phyloP scores from a whole-genome alignment of 257 asterid species.

The Anisodus tanguticus region DNA sequence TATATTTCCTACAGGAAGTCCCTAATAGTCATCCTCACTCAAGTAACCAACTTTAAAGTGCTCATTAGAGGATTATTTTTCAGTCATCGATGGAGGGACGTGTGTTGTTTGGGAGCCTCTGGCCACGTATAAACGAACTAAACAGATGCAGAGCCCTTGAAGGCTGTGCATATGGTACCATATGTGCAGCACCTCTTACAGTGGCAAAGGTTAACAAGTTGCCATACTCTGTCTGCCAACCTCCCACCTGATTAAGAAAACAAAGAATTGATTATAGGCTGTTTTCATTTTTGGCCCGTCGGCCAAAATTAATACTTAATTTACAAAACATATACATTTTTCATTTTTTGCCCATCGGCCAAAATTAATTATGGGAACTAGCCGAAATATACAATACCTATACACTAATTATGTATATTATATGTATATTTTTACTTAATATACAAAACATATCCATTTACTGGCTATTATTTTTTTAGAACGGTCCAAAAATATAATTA shows the following conservation, averaged over 20 bases:
- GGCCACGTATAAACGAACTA: slow-evolving; percentile 68
- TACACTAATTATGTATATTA: too few relatives aligned
- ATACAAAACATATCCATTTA: too few relatives aligned
- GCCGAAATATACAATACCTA: neutral
- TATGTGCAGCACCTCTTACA: slow-evolving; percentile 95
- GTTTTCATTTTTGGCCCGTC: neutral
- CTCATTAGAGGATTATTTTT: neutral
- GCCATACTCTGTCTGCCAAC: slow-evolving; percentile 92
- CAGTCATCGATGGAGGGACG: slow-evolving; percentile 51
- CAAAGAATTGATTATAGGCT: neutral
- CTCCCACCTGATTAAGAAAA: slow-evolving; percentile 67
- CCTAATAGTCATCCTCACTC: neutral
- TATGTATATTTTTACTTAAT: too few relatives aligned
- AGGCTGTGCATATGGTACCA: slow-evolving; percentile 97
- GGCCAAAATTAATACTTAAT: too few relatives aligned
- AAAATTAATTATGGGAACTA: neutral
- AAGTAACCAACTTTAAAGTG: slow-evolving; percentile 15
- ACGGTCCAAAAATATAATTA: neutral
- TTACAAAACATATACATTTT: too few relatives aligned
- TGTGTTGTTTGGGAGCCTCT: slow-evolving; percentile 73
- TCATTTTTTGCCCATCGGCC: neutral
- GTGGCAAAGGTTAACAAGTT: slow-evolving; percentile 81
- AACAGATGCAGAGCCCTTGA: slow-evolving; percentile 87
- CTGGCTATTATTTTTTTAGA: too few relatives aligned
- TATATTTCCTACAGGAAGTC: neutral